Base-by-base conservation (phyloP, 495 filamentous ascomycete genomes). In the Lophiostoma macrostomum region DNA sequence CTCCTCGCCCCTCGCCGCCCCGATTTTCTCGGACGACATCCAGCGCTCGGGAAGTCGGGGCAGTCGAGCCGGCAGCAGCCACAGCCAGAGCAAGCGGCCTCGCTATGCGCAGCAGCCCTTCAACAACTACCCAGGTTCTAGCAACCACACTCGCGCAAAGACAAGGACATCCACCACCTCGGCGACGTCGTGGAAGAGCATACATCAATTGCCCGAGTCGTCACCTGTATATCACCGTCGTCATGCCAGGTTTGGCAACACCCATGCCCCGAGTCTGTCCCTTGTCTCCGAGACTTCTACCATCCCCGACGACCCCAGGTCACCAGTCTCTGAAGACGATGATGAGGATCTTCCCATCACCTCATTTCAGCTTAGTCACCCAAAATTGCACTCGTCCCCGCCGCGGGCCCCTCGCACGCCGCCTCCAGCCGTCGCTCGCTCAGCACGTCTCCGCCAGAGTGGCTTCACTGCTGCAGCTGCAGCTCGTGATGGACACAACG, bases 281-380 rank as follows among this genome's bases (percentile, higher is more conserved):
- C 91, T 93, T 64, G 84, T 86, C 64, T 80, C 81, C 11, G 81
- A 85, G 47, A 74, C 79, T 13, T 81, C 81, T n/a, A 79, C 86
- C 13, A 77, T 87, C 22, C 77, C 85, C 3, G 78, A 71, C 44
- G 62, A 81, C 14, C 69, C 80, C 13, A 73, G 73, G 4, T 80
- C 80, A 14, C 79, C 84, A 1, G 85, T 84, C 27, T 89, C 86
- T 4, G 88, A 93, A 53, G 88, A 91, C 52, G 88, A 95, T 18
- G 86, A 91, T 37, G 79, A 85, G 53, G 78, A 87, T 20, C 74
- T 91, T 23, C 87, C 88, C 11, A 63, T 80, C n/a, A 85, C 86
- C 63, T 90, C 86, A 13, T 89, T 93, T 69, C 77, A 77, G 60
- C 68, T 73, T 41, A 62, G 71, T 46, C 69, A 61, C 27, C 77